Base-by-base conservation (phyloP, 495 filamentous ascomycete genomes). In the Chaetomium cochliodes region DNA sequence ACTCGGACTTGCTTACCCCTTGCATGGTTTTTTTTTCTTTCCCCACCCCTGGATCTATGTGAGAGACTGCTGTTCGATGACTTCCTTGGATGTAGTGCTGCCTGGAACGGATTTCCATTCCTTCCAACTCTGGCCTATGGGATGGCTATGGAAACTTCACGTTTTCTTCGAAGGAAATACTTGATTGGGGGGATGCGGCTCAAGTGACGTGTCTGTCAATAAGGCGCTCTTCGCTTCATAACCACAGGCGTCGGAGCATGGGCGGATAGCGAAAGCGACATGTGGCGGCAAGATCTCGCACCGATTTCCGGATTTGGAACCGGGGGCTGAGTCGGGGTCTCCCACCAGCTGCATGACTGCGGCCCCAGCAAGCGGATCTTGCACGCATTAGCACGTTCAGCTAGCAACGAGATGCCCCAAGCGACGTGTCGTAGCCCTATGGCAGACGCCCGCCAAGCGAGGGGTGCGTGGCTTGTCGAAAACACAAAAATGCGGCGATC, bases 231-330 rank as follows among this genome's bases (percentile, higher is more conserved):
- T 37, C 33, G 9, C 33, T 37, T 37, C 9, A 6, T 37, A 1
- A 37, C 33, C 33, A 37, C 33, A 37, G 33, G 33, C 33, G 5
- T 9, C 33, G 11, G 8, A 1, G 33, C 33, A 12, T 37, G 5
- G 5, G 5, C 9, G 33, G 8, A 37, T 6, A 5, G 9, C 6
- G 33, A 12, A 37, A 37, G 33, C 33, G 33, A 37, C 53, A 56
- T 56, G 53, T 56, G 53, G 53, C 53, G 53, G 30, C 53, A n/a
- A 46, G 41, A 5, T 30, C 37, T 62, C 60, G 60, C 60, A 54
- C 60, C 49, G 49, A 62, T 62, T 30, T 62, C 60, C 60, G 3
- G 4, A 42, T 62, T 46, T 16, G 60, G 60, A 26, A 16, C 37
- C 33, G 23, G 50, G 6, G 50, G 60, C 60, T 44, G 49, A 44